Evolutionary conservation across 805 yeast genomes (phyloP), one percentile per base, ranked within the genome.

Genomic region (Teunomyces cretensis): DNA sequence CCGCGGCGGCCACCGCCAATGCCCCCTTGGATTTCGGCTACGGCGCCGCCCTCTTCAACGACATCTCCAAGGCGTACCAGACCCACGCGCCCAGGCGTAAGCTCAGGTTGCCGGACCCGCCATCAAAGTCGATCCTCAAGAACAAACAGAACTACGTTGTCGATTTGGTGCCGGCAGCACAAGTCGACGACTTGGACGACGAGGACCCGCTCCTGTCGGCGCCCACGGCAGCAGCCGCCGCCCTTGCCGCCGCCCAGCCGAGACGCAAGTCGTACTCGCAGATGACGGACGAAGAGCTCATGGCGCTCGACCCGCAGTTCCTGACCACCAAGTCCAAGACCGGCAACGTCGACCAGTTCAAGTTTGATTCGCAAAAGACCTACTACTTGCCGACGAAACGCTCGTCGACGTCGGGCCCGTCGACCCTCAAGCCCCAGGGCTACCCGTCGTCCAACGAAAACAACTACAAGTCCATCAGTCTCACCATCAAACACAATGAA

Each of bases 231-330:
- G 13, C 39, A 19, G 33, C 45, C 11, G n/a, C 31, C 2, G 22
- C 22, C 22, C 6, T 6, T 4, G 22, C 22, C 22, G 6, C 6
- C 22, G 22, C 6, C 22, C 22, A 19, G 28, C 42, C 47, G 12
- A 55, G 77, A 22, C 60, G 78, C 44, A 75, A 78, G 51, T 72
- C 78, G 38, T 73, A 75, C 51, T 67, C 74, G 28, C 79, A 68
- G 12, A 74, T 79, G 81, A 68, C 81, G 12, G 70, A 75, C 55
- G 80, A 76, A 45, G 83, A 79, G 57, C 63, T 79, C 46, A 57
- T 78, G 61, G 79, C 77, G 9, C 61, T 79, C 48, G 84, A 79
- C 57, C 74, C 78, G 1, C 83, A 79, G 52, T 79, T 68, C 56
- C 47, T 45, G n/a, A 55, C 55, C 6, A 59, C 72, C 3, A 64